These are phyloP conservation scores for Bisporella sp. DNA, from an alignment of 2,329 filamentous ascomycete species.

Conservation along the genomic window DNA sequence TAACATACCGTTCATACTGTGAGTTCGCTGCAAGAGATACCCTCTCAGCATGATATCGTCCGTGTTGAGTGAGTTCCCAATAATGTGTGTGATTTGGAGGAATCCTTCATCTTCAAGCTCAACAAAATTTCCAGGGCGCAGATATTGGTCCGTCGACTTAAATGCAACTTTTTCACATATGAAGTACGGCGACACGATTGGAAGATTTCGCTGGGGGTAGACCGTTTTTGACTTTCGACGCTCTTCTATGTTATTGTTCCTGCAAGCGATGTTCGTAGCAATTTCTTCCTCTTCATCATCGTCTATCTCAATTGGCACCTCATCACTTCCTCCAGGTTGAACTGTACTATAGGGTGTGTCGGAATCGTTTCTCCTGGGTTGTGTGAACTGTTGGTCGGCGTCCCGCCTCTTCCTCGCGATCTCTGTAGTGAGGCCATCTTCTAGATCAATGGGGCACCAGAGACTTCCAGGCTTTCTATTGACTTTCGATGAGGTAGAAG, in stretches of 20 bases:
- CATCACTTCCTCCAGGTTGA: not conserved
- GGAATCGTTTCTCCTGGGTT: too few species aligned
- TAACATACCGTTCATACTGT: conserved; percentile 29
- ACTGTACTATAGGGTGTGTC: too few species aligned
- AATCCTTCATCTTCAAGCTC: conserved; percentile 1
- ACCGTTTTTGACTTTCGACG: not conserved
- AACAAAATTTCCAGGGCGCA: not conserved
- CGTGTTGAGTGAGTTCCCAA: conserved; percentile 15
- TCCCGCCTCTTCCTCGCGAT: too few species aligned
- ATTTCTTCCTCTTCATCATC: not conserved
- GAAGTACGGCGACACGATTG: not conserved
- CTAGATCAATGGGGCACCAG: too few species aligned
- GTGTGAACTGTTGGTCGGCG: too few species aligned
- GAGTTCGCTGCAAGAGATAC: conserved; percentile 30
- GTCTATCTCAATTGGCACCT: not conserved
- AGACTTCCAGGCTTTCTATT: too few species aligned
- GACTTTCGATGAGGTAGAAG: too few species aligned
- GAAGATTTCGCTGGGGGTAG: not conserved
- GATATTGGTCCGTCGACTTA: not conserved
- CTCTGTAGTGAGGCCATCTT: too few species aligned
- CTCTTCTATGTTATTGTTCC: not conserved
- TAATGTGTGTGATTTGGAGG: conserved; percentile 21
- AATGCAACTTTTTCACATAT: not conserved
- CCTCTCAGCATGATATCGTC: conserved; percentile 33
- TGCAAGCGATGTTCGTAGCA: not conserved